Percentiles rank a stretch among this genome's conserved stretches.
phyloP scores from a whole-genome alignment of 306 rosid genomes.

The Ceratonia siliqua region DNA sequence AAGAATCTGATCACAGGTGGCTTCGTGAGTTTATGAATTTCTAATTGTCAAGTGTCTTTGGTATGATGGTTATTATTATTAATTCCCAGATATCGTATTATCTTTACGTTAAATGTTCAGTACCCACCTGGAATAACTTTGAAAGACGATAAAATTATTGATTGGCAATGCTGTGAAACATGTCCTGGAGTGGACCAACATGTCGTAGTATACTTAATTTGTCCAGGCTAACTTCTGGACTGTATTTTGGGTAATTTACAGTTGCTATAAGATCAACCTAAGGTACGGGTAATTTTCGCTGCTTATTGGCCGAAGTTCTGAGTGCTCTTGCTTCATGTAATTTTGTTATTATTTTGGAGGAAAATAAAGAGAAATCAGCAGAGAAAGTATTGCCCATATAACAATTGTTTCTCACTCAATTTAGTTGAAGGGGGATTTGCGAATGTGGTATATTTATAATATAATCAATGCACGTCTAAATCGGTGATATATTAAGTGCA shows the following conservation, averaged over 20 bases:
- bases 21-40: neutral
- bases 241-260: neutral
- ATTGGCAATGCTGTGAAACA: neutral
- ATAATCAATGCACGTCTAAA: slow-evolving; percentile 22
- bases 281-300: too few relatives aligned
- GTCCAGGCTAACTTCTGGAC: neutral
- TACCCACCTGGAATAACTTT: neutral
- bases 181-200: neutral
- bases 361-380: neutral
- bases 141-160: neutral
- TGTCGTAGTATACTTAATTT: neutral
- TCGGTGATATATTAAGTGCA: slow-evolving; percentile 16
- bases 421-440: slow-evolving; percentile 2
- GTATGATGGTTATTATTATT: neutral
- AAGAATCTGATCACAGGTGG: neutral
- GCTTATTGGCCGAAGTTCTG: too few relatives aligned
- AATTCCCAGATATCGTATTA: too few relatives aligned
- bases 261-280: too few relatives aligned
- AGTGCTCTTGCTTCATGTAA: too few relatives aligned
- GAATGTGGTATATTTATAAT: neutral
- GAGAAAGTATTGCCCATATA: neutral
- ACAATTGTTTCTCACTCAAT: neutral
- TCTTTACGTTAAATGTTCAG: neutral
- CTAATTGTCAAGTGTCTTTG: neutral
- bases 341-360: neutral